These are phyloP conservation scores for Rhododendron molle DNA, from an alignment of 148 eudicot species.

Conservation along the genomic window DNA sequence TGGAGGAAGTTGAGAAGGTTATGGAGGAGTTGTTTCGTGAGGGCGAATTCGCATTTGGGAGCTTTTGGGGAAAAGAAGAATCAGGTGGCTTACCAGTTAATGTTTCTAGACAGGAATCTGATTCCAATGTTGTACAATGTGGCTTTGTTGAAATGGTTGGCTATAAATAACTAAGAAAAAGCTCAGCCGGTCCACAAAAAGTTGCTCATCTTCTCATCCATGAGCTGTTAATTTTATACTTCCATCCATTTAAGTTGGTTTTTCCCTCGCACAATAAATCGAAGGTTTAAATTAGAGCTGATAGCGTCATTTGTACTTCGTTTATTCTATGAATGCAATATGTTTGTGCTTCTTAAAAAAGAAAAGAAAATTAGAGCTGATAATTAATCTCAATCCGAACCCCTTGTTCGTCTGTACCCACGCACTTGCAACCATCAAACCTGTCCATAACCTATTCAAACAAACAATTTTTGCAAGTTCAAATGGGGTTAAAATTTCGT, in stretches of 20 bases:
- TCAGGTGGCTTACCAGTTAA: constrained; percentile 12
- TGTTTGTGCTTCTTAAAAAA: too few species aligned
- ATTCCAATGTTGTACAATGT: constrained; percentile 27
- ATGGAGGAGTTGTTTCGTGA: constrained; percentile 53
- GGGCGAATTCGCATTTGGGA: constrained; percentile 88
- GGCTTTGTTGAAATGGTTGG: constrained; percentile 40
- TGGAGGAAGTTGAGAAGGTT: constrained; percentile 68
- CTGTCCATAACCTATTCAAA: neutral
- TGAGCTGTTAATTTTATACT: neutral
- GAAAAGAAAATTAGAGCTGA: too few species aligned
- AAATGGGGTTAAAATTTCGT: too few species aligned
- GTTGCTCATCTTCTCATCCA: neutral
- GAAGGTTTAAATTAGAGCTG: neutral
- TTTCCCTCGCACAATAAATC: neutral
- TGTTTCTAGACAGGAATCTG: constrained; percentile 20
- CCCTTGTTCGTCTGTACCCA: neutral
- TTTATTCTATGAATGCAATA: too few species aligned
- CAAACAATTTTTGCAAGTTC: too few species aligned
- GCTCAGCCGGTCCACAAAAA: neutral
- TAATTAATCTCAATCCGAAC: neutral
- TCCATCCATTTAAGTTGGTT: neutral
- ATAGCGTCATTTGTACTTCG: too few species aligned
- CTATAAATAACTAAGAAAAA: neutral
- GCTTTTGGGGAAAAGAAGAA: constrained; percentile 68
- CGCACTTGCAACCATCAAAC: too few species aligned